Conservation (phyloP, 2,329 filamentous ascomycete genomes). For the Endoconidiophora laricicola region DNA sequence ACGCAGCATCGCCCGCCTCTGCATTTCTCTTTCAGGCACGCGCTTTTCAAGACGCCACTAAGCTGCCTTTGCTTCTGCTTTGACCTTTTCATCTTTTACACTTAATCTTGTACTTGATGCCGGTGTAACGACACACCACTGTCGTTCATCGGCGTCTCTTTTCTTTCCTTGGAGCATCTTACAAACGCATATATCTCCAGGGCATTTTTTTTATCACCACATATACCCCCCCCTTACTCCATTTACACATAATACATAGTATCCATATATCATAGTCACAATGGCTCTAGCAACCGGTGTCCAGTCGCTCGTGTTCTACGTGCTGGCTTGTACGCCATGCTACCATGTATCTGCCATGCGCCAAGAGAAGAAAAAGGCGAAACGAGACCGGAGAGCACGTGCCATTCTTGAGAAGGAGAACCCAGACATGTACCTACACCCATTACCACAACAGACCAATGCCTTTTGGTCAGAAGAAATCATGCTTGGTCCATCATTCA, state of each 20-base stretch:
- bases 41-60: no score
- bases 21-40: no score
- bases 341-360: slow-evolving; percentile 51
- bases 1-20: no score
- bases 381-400: slow-evolving; percentile 49
- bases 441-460: slow-evolving; percentile 70
- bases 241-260: background rate
- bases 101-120: background rate
- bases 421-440: slow-evolving; percentile 61
- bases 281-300: slow-evolving; percentile 40
- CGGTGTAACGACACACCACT: slow-evolving; percentile 4
- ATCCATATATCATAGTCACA: background rate
- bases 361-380: slow-evolving; percentile 54
- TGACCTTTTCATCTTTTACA: no score
- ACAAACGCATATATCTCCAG: background rate
- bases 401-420: slow-evolving; percentile 49
- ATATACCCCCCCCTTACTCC: background rate
- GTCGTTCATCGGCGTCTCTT: slow-evolving; percentile 9
- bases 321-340: slow-evolving; percentile 65
- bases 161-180: no score
- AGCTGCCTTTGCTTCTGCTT: no score
- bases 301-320: slow-evolving; percentile 64
- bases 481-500: slow-evolving; percentile 57
- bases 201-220: background rate
- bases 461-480: slow-evolving; percentile 84